Evolutionary conservation across 1,284 basidiomycete species (phyloP).

Genomic region (Apiotrichum gamsii): DNA sequence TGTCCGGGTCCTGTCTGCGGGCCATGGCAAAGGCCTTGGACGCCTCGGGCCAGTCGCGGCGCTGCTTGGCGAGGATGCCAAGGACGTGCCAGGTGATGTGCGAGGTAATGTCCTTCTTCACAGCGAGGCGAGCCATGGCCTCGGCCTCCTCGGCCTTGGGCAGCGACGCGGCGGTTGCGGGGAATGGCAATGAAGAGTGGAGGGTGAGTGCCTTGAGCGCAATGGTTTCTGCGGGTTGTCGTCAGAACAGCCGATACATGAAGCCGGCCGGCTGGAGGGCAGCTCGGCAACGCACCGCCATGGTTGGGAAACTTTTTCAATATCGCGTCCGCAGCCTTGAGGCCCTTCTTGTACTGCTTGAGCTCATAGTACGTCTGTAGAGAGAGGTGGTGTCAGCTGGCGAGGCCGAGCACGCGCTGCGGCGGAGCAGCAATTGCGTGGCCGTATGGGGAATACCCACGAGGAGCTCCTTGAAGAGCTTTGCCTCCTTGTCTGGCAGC

Average conservation of each 20-base stretch:
- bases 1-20: constrained; percentile 86
- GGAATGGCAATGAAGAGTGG: constrained; percentile 48
- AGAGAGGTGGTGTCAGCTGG: too few relatives aligned
- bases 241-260: neutral
- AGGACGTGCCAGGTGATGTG: constrained; percentile 99
- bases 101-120: constrained; percentile 79
- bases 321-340: constrained; percentile 88
- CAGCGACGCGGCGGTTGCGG: constrained; percentile 45
- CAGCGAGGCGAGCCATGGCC: constrained; percentile 74
- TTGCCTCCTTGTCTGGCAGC: constrained; percentile 75
- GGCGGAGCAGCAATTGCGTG: too few relatives aligned
- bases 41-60: constrained; percentile 54
- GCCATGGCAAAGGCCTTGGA: constrained; percentile 57
- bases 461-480: constrained; percentile 83
- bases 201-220: constrained; percentile 90
- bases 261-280: neutral
- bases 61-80: constrained; percentile 74
- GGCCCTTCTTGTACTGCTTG: constrained; percentile 80
- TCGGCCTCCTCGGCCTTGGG: constrained; percentile 73
- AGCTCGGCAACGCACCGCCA: constrained; percentile 60
- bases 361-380: constrained; percentile 67
- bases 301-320: constrained; percentile 94
- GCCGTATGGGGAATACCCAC: constrained; percentile 46
- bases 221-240: constrained; percentile 67
- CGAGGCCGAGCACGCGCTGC: too few relatives aligned